These are phyloP conservation scores for Puccinia triticina DNA, from an alignment of 1,284 basidiomycete genomes.

Conservation along the genomic window DNA sequence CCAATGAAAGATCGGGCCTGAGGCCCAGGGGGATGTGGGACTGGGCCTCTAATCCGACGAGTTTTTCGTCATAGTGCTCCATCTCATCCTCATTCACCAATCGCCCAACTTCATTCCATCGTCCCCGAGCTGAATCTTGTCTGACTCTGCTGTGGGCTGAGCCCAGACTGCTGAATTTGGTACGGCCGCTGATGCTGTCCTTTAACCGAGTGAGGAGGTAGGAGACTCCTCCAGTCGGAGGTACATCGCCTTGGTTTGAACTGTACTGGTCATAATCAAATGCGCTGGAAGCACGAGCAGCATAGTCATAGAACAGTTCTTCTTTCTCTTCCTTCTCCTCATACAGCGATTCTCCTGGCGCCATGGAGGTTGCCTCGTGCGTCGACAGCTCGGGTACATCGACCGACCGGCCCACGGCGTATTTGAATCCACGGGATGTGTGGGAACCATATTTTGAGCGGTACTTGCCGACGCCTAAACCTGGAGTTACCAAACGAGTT, in stretches of 20 bases:
- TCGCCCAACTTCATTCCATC: conserved; percentile 49
- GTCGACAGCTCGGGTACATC: conserved; percentile 2
- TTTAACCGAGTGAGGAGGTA: conserved; percentile 38
- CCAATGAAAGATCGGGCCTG: conserved; percentile 5
- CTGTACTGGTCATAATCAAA: conserved; percentile 14
- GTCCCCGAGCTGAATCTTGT: conserved; percentile 20
- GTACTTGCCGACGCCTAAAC: conserved; percentile 35
- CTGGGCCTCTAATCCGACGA: neutral
- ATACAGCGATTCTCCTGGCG: neutral
- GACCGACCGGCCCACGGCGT: conserved; percentile 5
- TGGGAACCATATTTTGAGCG: neutral
- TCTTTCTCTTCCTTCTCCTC: conserved; percentile 15
- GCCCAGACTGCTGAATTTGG: conserved; percentile 29
- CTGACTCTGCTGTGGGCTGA: conserved; percentile 16
- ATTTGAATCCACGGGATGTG: conserved; percentile 23
- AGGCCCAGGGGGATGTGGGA: neutral
- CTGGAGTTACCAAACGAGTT: conserved; percentile 18
- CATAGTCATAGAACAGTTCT: conserved; percentile 17
- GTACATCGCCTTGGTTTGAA: neutral
- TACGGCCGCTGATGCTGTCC: conserved; percentile 48
- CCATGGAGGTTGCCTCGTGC: conserved; percentile 5
- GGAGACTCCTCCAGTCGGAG: conserved; percentile 10
- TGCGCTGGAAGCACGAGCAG: neutral
- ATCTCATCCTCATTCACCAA: conserved; percentile 22
- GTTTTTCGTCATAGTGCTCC: neutral